phyloP scores from a whole-genome alignment of 192 early-diverging fungal species.

The Helicostylum pulchrum region DNA sequence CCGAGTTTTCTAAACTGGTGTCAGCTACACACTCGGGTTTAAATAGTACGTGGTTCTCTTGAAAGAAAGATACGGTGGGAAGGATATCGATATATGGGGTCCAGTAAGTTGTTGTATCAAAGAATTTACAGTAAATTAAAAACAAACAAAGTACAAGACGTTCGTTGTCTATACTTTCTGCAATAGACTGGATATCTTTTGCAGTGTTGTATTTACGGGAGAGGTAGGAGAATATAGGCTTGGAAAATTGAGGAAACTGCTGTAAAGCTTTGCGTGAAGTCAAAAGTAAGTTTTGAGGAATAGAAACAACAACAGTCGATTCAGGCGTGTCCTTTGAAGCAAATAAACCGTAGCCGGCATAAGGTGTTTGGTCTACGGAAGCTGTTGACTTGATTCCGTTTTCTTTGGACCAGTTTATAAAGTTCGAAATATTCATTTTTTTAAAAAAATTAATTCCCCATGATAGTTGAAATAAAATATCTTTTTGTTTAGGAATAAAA shows the following conservation, averaged over 20 bases:
- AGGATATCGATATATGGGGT: slow-evolving; percentile 55
- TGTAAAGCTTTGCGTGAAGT: not conserved
- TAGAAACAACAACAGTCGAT: not conserved
- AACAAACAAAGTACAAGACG: slow-evolving; percentile 40
- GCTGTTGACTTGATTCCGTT: slow-evolving; percentile 3
- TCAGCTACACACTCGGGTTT: slow-evolving; percentile 35
- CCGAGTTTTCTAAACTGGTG: slow-evolving; percentile 49
- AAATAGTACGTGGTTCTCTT: slow-evolving; percentile 42
- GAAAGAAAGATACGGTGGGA: slow-evolving; percentile 42
- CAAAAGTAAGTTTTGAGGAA: not conserved
- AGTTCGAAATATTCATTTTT: not conserved
- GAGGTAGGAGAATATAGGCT: not conserved
- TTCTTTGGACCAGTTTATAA: slow-evolving; percentile 8
- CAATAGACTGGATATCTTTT: not conserved
- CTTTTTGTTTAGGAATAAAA: too few relatives aligned
- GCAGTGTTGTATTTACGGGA: not conserved
- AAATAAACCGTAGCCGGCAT: slow-evolving; percentile 27
- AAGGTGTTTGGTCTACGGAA: slow-evolving; percentile 9
- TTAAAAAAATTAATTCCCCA: not conserved
- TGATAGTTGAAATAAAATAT: too few relatives aligned
- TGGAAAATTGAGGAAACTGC: not conserved
- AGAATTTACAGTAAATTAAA: slow-evolving; percentile 36
- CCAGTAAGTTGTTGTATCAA: slow-evolving; percentile 31
- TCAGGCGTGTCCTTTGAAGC: not conserved
- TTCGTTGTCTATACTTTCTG: slow-evolving; percentile 19